Base-by-base conservation (phyloP, 176 grass and related monocot genomes). In the Poa pratensis region DNA sequence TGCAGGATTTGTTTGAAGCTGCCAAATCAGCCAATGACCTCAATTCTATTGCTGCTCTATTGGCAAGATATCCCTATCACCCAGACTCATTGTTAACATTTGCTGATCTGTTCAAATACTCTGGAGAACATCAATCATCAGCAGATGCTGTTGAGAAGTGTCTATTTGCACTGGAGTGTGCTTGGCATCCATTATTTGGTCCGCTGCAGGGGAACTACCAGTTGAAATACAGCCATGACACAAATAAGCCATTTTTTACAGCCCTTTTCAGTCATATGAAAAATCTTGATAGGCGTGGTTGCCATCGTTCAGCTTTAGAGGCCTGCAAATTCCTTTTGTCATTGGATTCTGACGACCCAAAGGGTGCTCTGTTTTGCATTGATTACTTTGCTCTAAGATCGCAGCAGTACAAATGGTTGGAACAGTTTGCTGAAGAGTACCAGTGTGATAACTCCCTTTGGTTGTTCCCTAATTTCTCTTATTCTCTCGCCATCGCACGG, bases 351-450 rank as follows among this genome's bases (percentile, higher is more conserved):
- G 96, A 99, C 20, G 96, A 99, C 76, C 91, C 96, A 55, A 92
- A 87, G 84, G 96, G 96, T 86, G 82, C 93, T 83, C 70, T 99
- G 37, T 99, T 99, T 87, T 96, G 96, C 62, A 96, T 99, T 78
- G 96, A 99, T 90, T 99, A 99, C 80, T 99, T 96, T 43, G 85
- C 96, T 86, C 57, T 99, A 73, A 99, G 96, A 76, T 92, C 91
- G n/a, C 96, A 99, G 54, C 90, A 99, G 74, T 92, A 99, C 65
- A 78, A 76, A 69, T 99, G 93, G 93, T 88, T 99, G 86, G 96
- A 99, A 80, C 88, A 85, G 65, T 96, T 99, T 78, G 83, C 85
- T 2, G 93, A 96, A 84, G 91, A 94, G 81, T 98, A 98, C 70
- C 87, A 92, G 65, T 85, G 57, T 81, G 93, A 96, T 66, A 96